A percentile compares a stretch with the other conserved stretches of the same genome.
phyloP scores from a whole-genome alignment of 1,284 basidiomycete genomes.

The Mycena sp. region DNA sequence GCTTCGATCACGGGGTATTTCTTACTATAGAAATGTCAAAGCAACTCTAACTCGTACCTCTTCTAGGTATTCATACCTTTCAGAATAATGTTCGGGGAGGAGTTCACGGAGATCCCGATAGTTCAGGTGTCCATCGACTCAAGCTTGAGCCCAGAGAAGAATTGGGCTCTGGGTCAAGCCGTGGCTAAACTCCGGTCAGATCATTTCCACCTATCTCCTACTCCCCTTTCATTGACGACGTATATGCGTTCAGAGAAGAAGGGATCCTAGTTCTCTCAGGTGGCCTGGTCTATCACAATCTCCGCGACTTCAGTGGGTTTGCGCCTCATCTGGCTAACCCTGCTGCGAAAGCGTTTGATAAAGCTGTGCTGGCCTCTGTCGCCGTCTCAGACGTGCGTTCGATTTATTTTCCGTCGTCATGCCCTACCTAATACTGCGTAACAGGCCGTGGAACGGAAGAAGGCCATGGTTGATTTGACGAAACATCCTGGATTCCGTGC shows the following conservation, averaged over 20 bases:
- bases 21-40: too few species aligned
- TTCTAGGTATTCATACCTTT: constrained; percentile 84
- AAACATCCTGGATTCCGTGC: background rate
- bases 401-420: background rate
- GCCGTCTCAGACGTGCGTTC: background rate
- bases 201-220: constrained; percentile 37
- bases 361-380: constrained; percentile 52
- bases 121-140: constrained; percentile 78
- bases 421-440: background rate
- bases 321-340: too few species aligned
- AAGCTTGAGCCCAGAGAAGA: constrained; percentile 64
- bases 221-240: constrained; percentile 44
- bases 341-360: constrained; percentile 36
- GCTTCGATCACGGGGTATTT: constrained; percentile 76
- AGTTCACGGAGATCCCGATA: constrained; percentile 66
- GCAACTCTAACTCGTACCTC: too few species aligned
- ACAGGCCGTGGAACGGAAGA: background rate
- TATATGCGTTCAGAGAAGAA: constrained; percentile 46
- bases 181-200: constrained; percentile 15
- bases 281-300: constrained; percentile 61
- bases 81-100: constrained; percentile 78
- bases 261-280: constrained; percentile 74
- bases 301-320: too few species aligned
- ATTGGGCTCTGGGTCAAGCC: constrained; percentile 76
- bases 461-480: background rate